Conservation (phyloP, 139 green algal species). For the Closterium sp. region DNA sequence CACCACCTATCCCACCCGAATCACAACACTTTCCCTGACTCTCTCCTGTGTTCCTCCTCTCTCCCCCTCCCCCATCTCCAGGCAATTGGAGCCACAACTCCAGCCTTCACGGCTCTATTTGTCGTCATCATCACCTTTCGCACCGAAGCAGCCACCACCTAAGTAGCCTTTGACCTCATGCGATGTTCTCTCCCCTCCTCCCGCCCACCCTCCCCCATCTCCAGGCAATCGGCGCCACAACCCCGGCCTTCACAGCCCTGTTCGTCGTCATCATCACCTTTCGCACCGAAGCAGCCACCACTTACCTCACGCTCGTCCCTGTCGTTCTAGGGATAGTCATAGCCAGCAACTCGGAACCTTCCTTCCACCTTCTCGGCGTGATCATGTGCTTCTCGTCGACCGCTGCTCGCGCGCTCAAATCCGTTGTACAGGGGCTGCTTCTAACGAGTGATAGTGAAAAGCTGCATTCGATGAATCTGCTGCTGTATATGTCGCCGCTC, state of each 20-base stretch:
- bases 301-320: constrained; percentile 82
- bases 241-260: constrained; percentile 87
- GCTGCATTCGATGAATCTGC: constrained; percentile 81
- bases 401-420: constrained; percentile 68
- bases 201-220: neutral
- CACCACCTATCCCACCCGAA: constrained; percentile 35
- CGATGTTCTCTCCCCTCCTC: too few relatives aligned
- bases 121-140: constrained; percentile 59
- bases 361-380: constrained; percentile 83
- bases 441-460: constrained; percentile 62
- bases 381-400: constrained; percentile 69
- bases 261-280: constrained; percentile 64
- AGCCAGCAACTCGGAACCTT: constrained; percentile 76
- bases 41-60: neutral
- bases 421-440: constrained; percentile 66
- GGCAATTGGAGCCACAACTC: constrained; percentile 83
- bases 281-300: constrained; percentile 61
- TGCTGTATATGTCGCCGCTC: constrained; percentile 86
- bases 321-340: constrained; percentile 85
- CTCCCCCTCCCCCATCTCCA: neutral
- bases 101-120: constrained; percentile 87
- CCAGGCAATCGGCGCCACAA: constrained; percentile 62
- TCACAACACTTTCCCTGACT: neutral
- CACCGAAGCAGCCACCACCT: neutral
- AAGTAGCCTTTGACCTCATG: too few relatives aligned